Evolutionary conservation across 371 early-diverging fungal species (phyloP).

Genomic region (Nematocida sp.): DNA sequence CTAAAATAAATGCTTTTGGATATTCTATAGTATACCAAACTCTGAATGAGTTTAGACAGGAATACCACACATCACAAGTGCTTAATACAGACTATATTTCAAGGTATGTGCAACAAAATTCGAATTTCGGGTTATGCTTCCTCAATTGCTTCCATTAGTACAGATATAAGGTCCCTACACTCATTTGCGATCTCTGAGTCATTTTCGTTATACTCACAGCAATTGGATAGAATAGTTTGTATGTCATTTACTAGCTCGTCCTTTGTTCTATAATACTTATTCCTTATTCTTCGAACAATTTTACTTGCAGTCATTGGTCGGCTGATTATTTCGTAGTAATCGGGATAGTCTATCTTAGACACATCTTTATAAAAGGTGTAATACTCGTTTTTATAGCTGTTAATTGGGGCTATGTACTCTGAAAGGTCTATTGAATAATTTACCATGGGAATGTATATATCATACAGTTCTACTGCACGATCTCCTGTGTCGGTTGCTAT

Average conservation of each 20-base stretch:
- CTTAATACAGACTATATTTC: no score
- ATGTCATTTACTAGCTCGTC: slow-evolving; percentile 76
- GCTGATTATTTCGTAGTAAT: slow-evolving; percentile 88
- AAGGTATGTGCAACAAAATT: no score
- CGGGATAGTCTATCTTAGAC: slow-evolving; percentile 74
- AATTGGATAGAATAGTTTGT: slow-evolving; percentile 78
- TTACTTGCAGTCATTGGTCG: slow-evolving; percentile 89
- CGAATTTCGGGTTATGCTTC: no score
- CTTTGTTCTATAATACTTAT: slow-evolving; percentile 74
- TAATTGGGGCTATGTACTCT: neutral
- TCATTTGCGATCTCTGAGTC: slow-evolving; percentile 22
- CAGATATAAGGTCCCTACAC: neutral
- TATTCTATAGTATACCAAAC: no score
- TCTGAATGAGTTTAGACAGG: no score
- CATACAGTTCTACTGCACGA: neutral
- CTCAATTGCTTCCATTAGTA: neutral
- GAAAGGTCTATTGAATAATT: slow-evolving; percentile 19
- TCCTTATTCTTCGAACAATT: slow-evolving; percentile 75
- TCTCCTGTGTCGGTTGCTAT: neutral
- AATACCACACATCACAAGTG: no score
- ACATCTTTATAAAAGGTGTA: slow-evolving; percentile 29
- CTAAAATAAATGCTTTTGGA: no score
- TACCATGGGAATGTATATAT: neutral
- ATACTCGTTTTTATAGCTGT: slow-evolving; percentile 1
- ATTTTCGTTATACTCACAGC: slow-evolving; percentile 76